Evolutionary conservation across 805 yeast genomes (phyloP), one percentile per base, ranked within the genome.

Genomic region (Pichia cabralensis): DNA sequence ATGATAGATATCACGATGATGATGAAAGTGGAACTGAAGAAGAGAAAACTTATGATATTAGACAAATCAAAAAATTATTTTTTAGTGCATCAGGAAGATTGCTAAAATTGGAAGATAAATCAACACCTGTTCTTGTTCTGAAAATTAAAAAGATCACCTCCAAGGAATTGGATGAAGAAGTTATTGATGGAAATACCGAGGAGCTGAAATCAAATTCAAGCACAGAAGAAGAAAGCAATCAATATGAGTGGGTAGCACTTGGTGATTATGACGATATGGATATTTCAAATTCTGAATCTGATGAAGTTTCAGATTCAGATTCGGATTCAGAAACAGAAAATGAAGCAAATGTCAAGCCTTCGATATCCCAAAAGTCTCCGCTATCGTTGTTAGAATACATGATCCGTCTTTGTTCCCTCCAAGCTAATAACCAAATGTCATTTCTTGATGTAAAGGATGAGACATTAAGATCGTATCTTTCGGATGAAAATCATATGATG

Each of bases 31-130:
- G n/a, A n/a, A n/a, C n/a, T n/a, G 67, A 71, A 0, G 52, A 55
- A 19, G 35, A 38, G 1, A 50, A 62, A 12, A 36, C 38, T 2
- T 46, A 68, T 31, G 60, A 65, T 27, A 48, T 76, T 4, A 48
- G 58, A 12, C 46, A 57, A 4, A 61, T 81, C 3, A 54, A 64
- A 4, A 62, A 74, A 36, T 52, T 80, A 30, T 81, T 77, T 44
- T 81, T 78, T 52, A 72, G 77, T 40, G 81, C 80, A 3, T 76
- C 84, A 5, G 89, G 88, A 0, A 67, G 67, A 35, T 52, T 81
- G 14, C 62, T 81, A 19, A 71, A 69, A 31, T 55, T 82, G 12
- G 81, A 77, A 26, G 82, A 75, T 28, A 62, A 73, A 26, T 64
- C 65, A 29, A 58, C 74, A 0, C 85, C 92, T 0, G 89, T 81